phyloP scores from a whole-genome alignment of 2,329 filamentous ascomycete species.

The Colletotrichum chrysophilum region DNA sequence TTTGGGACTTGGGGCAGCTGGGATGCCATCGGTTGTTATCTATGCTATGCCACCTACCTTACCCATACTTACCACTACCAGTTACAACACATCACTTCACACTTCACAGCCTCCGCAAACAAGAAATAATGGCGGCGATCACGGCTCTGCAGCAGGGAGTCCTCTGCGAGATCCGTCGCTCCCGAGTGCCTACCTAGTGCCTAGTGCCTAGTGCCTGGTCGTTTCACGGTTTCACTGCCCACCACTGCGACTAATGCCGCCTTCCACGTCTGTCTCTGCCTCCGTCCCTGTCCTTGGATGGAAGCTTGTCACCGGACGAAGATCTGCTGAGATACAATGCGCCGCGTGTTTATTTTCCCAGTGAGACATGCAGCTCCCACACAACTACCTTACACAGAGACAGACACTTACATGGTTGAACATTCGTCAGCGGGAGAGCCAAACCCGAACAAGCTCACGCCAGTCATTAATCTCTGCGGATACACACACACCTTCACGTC shows the following conservation, averaged over 20 bases:
- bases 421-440: slow-evolving; percentile 7
- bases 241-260: background rate
- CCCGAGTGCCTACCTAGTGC: background rate
- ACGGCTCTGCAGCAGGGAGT: background rate
- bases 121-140: background rate
- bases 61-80: background rate
- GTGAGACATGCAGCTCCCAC: background rate
- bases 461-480: background rate
- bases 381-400: background rate
- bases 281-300: background rate
- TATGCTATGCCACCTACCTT: background rate
- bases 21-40: background rate
- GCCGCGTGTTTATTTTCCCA: background rate
- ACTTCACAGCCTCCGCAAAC: background rate
- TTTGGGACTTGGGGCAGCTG: background rate
- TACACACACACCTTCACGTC: background rate
- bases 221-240: background rate
- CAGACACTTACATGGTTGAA: background rate
- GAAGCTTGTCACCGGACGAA: background rate
- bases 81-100: background rate
- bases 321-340: background rate
- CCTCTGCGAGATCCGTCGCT: background rate
- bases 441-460: slow-evolving; percentile 5
- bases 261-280: background rate
- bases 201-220: background rate